Percentiles rank a stretch among this genome's conserved stretches.
phyloP scores from a whole-genome alignment of 148 eudicot species.

The Simmondsia chinensis region DNA sequence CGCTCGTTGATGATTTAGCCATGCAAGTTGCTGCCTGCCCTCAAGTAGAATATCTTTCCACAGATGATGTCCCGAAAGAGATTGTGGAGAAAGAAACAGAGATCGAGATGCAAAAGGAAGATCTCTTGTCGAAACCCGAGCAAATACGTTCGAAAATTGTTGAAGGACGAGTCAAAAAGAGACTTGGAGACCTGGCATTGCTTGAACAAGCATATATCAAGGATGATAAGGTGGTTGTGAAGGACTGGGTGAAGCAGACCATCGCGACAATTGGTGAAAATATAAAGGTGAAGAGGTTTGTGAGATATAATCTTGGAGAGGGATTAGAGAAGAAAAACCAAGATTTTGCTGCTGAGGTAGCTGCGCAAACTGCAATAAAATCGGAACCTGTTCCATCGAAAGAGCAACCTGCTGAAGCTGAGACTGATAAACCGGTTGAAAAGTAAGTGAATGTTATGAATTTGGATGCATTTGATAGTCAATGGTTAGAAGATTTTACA shows the following conservation, averaged over 20 bases:
- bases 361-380: constrained; percentile 89
- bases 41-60: constrained; percentile 62
- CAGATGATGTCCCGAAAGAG: constrained; percentile 83
- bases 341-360: constrained; percentile 98
- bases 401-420: constrained; percentile 45
- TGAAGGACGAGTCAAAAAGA: constrained; percentile 85
- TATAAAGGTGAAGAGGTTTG: constrained; percentile 78
- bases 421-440: constrained; percentile 38
- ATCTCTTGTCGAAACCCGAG: constrained; percentile 82
- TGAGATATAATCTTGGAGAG: constrained; percentile 78
- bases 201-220: constrained; percentile 94
- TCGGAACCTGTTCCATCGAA: constrained; percentile 30
- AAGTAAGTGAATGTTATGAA: constrained; percentile 33
- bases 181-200: constrained; percentile 84
- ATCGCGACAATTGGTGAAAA: constrained; percentile 91
- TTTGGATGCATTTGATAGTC: too few species aligned
- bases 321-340: constrained; percentile 85
- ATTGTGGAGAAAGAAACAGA: constrained; percentile 64
- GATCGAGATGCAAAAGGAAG: constrained; percentile 94
- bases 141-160: constrained; percentile 78
- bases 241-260: constrained; percentile 89
- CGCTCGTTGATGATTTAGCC: constrained; percentile 83
- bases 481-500: too few species aligned
- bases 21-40: constrained; percentile 99
- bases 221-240: constrained; percentile 76